Evolutionary conservation across 257 asterid genomes (phyloP).

Genomic region (Fraxinus pennsylvanica): DNA sequence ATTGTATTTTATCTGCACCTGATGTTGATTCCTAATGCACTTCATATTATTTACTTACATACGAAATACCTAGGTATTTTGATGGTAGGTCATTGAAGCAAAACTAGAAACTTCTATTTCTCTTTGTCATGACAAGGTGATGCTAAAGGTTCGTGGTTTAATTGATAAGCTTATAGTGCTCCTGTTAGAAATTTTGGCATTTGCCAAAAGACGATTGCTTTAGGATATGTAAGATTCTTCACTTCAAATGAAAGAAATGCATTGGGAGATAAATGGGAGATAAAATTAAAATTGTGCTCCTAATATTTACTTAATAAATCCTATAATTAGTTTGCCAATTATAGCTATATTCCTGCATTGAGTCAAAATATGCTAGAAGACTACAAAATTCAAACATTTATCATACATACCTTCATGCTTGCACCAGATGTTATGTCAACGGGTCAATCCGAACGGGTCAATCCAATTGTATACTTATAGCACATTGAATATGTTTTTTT

Average conservation of each 20-base stretch:
- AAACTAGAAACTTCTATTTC: conserved; percentile 86
- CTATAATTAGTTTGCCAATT: too few species aligned
- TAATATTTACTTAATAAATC: too few species aligned
- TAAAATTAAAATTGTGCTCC: not conserved
- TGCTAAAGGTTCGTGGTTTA: conserved; percentile 84
- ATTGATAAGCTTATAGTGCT: conserved; percentile 87
- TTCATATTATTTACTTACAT: too few species aligned
- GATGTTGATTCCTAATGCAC: too few species aligned
- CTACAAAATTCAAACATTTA: too few species aligned
- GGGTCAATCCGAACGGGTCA: too few species aligned
- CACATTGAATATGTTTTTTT: too few species aligned
- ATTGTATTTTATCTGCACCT: conserved; percentile 16
- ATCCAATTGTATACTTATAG: too few species aligned
- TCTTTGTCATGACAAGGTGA: conserved; percentile 80
- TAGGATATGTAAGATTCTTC: not conserved
- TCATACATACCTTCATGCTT: too few species aligned
- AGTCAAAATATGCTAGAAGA: too few species aligned
- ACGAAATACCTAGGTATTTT: conserved; percentile 9
- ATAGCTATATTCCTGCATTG: too few species aligned
- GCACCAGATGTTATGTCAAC: too few species aligned
- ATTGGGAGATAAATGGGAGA: not conserved
- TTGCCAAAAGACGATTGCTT: conserved; percentile 88
- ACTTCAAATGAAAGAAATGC: not conserved
- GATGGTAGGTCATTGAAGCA: conserved; percentile 84
- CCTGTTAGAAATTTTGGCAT: conserved; percentile 65